Conservation (phyloP, 1,284 basidiomycete genomes). For the Puccinia horiana region DNA sequence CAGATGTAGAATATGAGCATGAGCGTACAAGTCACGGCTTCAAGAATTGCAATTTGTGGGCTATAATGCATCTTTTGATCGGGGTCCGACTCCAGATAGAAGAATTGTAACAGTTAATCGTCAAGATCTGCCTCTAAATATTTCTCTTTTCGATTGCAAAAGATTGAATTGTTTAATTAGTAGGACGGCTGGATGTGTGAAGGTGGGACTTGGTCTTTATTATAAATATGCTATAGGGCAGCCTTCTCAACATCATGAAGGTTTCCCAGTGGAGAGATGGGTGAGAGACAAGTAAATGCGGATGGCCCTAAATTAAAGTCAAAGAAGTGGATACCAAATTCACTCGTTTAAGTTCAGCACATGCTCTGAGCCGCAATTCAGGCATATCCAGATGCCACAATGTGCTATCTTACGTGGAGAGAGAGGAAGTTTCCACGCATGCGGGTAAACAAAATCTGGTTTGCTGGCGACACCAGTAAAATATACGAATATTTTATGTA, state of each 20-base stretch:
- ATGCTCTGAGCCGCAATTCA: background rate
- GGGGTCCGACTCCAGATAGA: background rate
- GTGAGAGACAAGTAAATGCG: background rate
- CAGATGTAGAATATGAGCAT: constrained; percentile 25
- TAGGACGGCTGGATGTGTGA: background rate
- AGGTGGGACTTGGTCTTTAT: background rate
- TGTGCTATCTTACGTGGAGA: no score
- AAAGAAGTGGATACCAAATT: background rate
- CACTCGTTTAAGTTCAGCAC: background rate
- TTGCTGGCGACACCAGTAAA: background rate
- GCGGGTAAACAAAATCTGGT: background rate
- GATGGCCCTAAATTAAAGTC: no score
- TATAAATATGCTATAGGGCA: background rate
- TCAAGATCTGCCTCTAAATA: background rate
- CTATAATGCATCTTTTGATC: constrained; percentile 39
- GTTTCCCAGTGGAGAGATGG: background rate
- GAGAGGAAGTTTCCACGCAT: background rate
- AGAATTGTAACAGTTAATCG: background rate
- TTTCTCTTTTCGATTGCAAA: background rate
- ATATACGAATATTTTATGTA: no score
- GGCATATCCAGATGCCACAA: background rate
- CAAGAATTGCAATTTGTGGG: constrained; percentile 36
- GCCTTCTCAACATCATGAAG: background rate
- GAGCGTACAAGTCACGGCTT: constrained; percentile 9
- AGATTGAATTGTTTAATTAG: background rate